Evolutionary conservation across 768 basidiomycete genomes (phyloP), one percentile per base, ranked within the genome.

Genomic region (Amanita subjunquillea): DNA sequence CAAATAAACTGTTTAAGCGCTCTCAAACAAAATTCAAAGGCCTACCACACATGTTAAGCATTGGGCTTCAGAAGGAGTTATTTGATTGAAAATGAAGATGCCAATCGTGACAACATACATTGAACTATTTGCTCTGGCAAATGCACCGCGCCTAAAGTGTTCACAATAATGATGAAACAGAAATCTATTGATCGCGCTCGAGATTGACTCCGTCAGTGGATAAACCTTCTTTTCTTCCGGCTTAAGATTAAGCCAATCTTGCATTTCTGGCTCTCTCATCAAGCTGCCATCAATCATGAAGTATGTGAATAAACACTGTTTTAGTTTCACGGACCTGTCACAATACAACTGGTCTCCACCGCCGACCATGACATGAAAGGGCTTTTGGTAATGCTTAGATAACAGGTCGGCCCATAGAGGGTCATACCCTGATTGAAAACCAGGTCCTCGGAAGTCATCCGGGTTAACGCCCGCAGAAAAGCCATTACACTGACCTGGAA

Each of bases 381-480:
- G 93, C 53, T 72, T 70, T 60, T 81, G 77, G 2, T 77, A 73
- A 59, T 98, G 96, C 60, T 87, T 83, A 40, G 79, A 69, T 23
- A 98, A 77, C n/a, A 99, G 69, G 68, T 99, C 94, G 55, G 82
- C 75, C 95, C 95, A 99, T 9, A 97, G 80, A 6, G 91, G 91
- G 64, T 94, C 93, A 59, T 87, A 91, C 0, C 90, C 91, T 46
- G 70, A 82, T 56, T 76, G 82, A 61, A 82, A 94, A 0, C 88
- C 87, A 7, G 87, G 86, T 3, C 85, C 82, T 38, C 80, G 77
- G 64, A 94, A 93, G 34, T 89, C 87, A 56, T 91, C 87, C 51
- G 85, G 83, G 60, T 95, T 92, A 25, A 97, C 81, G 32, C 95
- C 95, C 0, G 87, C 75, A 48, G 87, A 89, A 62, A 91, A 92